Base-by-base conservation (phyloP, 192 early-diverging fungal species). In the Umbelopsis sp. region DNA sequence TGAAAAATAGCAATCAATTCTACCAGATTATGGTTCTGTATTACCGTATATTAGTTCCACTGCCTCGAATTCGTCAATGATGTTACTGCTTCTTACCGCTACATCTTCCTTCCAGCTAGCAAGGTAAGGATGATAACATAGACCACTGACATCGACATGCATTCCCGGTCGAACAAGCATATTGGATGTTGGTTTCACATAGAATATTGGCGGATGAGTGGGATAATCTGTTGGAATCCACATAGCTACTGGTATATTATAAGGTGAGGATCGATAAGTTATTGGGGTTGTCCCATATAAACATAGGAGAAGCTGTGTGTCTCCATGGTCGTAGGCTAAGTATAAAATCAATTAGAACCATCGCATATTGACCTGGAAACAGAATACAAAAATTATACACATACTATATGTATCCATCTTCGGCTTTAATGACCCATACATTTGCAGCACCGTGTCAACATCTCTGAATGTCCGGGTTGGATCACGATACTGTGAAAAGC, bases 211-310 rank as follows among this genome's bases (percentile, higher is more conserved):
- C 30, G 94, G 86, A 61, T 86, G 77, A 49, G 81, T 75, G 8
- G 97, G 97, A 73, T 95, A 98, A 44, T 80, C 82, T 30, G 85
- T 86, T 48, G 95, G 95, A 15, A 97, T 78, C 94, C 93, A 97
- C 41, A 95, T 84, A 12, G 88, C 90, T 4, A 98, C 85, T 1
- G 95, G 97, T 52, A 98, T 97, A 76, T 98, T 97, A 81, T 97
- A 97, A 37, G 89, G 85, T 2, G 77, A 81, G 2, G 88, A 89
- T 49, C 89, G 87, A 73, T 92, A 98, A 16, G 86, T 85, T 41
- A 98, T 93, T 3, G 94, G 94, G 8, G 97, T 72, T 0, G 95
- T 97, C 25, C 97, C 97, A 66, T 92, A 86, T 23, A 98, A 81
- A 73, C 90, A 95, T 23, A 98, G 83, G 0, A 96, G 78, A 21